phyloP scores from a whole-genome alignment of 345 rosid genomes.

The Citrus medica region DNA sequence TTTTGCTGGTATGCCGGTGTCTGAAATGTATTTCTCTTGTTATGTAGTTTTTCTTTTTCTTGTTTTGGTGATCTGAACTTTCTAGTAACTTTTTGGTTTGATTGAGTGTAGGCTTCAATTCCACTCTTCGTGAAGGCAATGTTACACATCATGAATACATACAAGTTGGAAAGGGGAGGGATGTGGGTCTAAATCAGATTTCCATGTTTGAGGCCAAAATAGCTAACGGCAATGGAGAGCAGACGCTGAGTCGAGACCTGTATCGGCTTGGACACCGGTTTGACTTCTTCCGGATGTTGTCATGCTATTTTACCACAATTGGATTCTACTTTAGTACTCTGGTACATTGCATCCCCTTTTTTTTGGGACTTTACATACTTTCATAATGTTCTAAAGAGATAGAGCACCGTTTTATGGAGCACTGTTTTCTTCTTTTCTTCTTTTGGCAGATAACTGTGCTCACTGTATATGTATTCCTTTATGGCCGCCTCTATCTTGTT shows the following conservation, averaged over 20 bases:
- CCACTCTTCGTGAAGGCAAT: slow-evolving; percentile 99
- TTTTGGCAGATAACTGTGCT: slow-evolving; percentile 88
- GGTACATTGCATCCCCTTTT: slow-evolving; percentile 32
- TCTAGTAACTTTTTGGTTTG: slow-evolving; percentile 7
- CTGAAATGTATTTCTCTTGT: slow-evolving; percentile 5
- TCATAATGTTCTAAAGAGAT: neutral
- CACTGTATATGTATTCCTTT: slow-evolving; percentile 93
- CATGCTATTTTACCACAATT: slow-evolving; percentile 96
- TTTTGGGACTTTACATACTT: no score
- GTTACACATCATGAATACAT: slow-evolving; percentile 99
- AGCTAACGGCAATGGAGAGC: slow-evolving; percentile 99
- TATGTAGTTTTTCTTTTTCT: neutral
- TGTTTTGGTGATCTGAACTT: slow-evolving; percentile 5
- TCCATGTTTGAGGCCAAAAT: slow-evolving; percentile 99
- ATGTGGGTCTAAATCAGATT: slow-evolving; percentile 98
- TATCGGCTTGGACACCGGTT: slow-evolving; percentile 99
- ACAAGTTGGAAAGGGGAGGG: slow-evolving; percentile 99
- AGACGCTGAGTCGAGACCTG: slow-evolving; percentile 90
- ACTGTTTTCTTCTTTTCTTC: slow-evolving; percentile 16
- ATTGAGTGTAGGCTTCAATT: slow-evolving; percentile 73
- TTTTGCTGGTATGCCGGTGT: slow-evolving; percentile 70
- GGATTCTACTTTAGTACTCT: slow-evolving; percentile 98
- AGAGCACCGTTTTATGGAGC: slow-evolving; percentile 4
- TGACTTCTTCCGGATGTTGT: slow-evolving; percentile 96
- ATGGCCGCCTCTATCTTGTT: slow-evolving; percentile 98